A percentile compares a stretch with the other conserved stretches of the same genome.
phyloP scores from a whole-genome alignment of 1,284 basidiomycete genomes.

The Trametes sp. region DNA sequence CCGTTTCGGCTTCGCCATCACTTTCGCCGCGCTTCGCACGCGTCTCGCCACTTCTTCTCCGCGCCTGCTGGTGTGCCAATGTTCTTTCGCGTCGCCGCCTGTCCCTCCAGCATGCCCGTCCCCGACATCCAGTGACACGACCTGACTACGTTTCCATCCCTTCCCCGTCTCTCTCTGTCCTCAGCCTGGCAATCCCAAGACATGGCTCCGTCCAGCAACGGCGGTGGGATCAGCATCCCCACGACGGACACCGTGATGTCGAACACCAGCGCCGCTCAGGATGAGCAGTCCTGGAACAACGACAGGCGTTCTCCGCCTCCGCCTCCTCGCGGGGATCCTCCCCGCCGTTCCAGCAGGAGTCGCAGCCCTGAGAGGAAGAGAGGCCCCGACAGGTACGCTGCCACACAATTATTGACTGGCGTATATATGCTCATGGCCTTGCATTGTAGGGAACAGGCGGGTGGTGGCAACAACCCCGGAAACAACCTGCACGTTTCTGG shows the following conservation, averaged over 20 bases:
- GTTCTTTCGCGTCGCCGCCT: constrained; percentile 34
- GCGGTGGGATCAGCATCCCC: constrained; percentile 73
- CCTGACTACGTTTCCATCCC: constrained; percentile 44
- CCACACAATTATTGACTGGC: too few relatives aligned
- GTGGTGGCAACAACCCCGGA: constrained; percentile 78
- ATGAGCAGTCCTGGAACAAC: constrained; percentile 52
- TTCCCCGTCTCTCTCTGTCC: constrained; percentile 27
- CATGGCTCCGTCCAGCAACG: constrained; percentile 63
- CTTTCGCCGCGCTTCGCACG: constrained; percentile 24
- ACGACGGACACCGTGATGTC: constrained; percentile 57
- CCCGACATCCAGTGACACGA: constrained; percentile 40
- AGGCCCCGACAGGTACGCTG: constrained; percentile 58
- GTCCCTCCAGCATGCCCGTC: constrained; percentile 36
- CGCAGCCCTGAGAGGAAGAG: constrained; percentile 68
- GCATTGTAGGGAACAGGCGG: constrained; percentile 38
- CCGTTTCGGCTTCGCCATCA: constrained; percentile 27
- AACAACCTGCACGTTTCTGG: constrained; percentile 98
- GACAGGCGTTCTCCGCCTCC: constrained; percentile 58
- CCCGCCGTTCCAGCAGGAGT: constrained; percentile 73
- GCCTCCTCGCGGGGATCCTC: constrained; percentile 54
- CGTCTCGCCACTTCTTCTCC: constrained; percentile 20
- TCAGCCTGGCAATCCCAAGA: constrained; percentile 85
- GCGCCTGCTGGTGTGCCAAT: constrained; percentile 24
- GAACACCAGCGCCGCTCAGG: constrained; percentile 47
- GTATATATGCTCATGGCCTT: not conserved